These are phyloP conservation scores for Penicillium sp. DNA, from an alignment of 2,329 filamentous ascomycete genomes.

Conservation along the genomic window DNA sequence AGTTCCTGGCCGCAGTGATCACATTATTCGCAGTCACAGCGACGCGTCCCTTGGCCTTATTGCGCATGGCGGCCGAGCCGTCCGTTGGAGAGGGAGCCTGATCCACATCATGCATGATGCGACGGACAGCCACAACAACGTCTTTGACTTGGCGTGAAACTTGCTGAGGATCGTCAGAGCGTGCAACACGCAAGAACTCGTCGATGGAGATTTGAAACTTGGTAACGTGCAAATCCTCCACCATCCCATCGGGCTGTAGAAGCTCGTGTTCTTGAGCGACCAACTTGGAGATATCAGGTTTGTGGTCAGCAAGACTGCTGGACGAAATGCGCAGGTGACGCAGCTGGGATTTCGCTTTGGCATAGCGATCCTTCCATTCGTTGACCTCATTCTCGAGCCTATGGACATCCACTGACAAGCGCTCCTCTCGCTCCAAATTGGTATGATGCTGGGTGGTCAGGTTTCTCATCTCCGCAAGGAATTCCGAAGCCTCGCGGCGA, in stretches of 20 bases:
- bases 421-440: slow-evolving; percentile 74
- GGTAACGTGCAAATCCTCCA: slow-evolving; percentile 89
- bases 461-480: slow-evolving; percentile 80
- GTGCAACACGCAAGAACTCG: slow-evolving; percentile 73
- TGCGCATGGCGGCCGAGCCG: slow-evolving; percentile 53
- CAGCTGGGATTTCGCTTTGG: slow-evolving; percentile 79
- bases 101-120: slow-evolving; percentile 74
- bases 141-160: slow-evolving; percentile 82
- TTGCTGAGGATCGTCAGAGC: slow-evolving; percentile 64
- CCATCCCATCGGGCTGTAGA: slow-evolving; percentile 64
- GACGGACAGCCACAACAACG: slow-evolving; percentile 74
- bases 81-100: slow-evolving; percentile 52
- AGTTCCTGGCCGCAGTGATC: slow-evolving; percentile 92
- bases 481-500: slow-evolving; percentile 72
- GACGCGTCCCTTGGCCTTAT: slow-evolving; percentile 71
- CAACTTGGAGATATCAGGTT: slow-evolving; percentile 31
- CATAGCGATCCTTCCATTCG: slow-evolving; percentile 86
- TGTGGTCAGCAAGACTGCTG: slow-evolving; percentile 56
- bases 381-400: slow-evolving; percentile 75
- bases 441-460: slow-evolving; percentile 74
- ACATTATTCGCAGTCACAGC: slow-evolving; percentile 93
- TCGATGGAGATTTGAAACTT: slow-evolving; percentile 94
- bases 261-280: slow-evolving; percentile 67
- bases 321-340: slow-evolving; percentile 75
- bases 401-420: slow-evolving; percentile 67